Evolutionary conservation across 2,329 filamentous ascomycete species (phyloP).

Genomic region (Setomelanomma holmii): DNA sequence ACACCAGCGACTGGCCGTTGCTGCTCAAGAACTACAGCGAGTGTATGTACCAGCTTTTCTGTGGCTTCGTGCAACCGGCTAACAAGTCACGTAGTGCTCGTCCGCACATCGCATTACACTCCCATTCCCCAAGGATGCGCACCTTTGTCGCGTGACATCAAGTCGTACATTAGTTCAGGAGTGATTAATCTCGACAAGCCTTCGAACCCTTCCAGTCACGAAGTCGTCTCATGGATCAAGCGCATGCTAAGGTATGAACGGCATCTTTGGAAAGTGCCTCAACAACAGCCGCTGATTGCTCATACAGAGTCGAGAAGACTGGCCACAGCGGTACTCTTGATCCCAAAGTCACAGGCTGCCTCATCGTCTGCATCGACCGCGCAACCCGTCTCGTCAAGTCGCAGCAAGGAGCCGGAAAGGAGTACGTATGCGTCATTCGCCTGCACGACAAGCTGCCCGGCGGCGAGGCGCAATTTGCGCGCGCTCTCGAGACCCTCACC

Average conservation of each 20-base stretch:
- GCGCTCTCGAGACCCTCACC: constrained; percentile 93
- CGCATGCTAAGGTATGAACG: constrained; percentile 82
- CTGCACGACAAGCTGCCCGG: constrained; percentile 95
- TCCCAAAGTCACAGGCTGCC: constrained; percentile 94
- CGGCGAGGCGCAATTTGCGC: constrained; percentile 89
- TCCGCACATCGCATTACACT: constrained; percentile 95
- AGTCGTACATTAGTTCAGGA: constrained; percentile 95
- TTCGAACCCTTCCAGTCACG: constrained; percentile 96
- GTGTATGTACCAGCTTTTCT: constrained; percentile 64
- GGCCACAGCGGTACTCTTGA: constrained; percentile 98
- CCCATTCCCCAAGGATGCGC: constrained; percentile 93
- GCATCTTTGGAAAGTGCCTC: neutral
- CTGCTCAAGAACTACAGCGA: constrained; percentile 96
- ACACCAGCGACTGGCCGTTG: constrained; percentile 91
- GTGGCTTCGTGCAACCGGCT: constrained; percentile 30
- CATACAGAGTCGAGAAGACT: constrained; percentile 83
- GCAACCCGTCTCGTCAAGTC: constrained; percentile 98
- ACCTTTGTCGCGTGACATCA: constrained; percentile 91
- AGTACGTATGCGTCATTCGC: constrained; percentile 95
- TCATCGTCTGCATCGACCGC: constrained; percentile 95
- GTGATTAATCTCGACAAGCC: constrained; percentile 99
- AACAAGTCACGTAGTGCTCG: constrained; percentile 68
- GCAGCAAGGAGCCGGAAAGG: constrained; percentile 98
- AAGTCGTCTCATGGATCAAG: constrained; percentile 99
- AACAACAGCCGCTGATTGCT: constrained; percentile 17